phyloP scores from a whole-genome alignment of 495 filamentous ascomycete species.

The Podospora australis region DNA sequence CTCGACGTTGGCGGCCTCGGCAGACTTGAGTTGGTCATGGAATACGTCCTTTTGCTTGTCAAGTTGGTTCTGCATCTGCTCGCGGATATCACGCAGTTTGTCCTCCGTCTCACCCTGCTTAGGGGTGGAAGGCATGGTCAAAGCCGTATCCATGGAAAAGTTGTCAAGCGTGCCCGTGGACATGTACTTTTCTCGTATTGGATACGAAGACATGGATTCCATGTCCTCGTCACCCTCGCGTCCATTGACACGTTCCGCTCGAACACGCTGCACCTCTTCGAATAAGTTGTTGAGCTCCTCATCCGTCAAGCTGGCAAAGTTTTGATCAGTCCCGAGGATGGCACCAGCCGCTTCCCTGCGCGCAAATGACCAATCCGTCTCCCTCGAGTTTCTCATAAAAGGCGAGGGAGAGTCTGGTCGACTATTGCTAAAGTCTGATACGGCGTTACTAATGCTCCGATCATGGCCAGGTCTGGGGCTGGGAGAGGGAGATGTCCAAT shows the following conservation, averaged over 20 bases:
- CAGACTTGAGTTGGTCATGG: slow-evolving; percentile 69
- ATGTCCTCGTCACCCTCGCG: slow-evolving; percentile 79
- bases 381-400: slow-evolving; percentile 56
- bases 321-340: slow-evolving; percentile 86
- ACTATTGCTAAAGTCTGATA: slow-evolving; percentile 59
- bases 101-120: slow-evolving; percentile 69
- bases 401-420: slow-evolving; percentile 77
- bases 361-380: slow-evolving; percentile 95
- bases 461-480: slow-evolving; percentile 69
- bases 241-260: slow-evolving; percentile 70
- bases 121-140: slow-evolving; percentile 91
- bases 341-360: slow-evolving; percentile 86
- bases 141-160: slow-evolving; percentile 87
- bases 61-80: slow-evolving; percentile 82
- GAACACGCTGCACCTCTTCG: slow-evolving; percentile 85
- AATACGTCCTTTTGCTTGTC: slow-evolving; percentile 84
- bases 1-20: slow-evolving; percentile 71
- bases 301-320: slow-evolving; percentile 79
- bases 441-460: slow-evolving; percentile 65
- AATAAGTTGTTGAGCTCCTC: slow-evolving; percentile 93
- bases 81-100: slow-evolving; percentile 63
- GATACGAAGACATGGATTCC: slow-evolving; percentile 83
- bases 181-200: slow-evolving; percentile 90
- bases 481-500: slow-evolving; percentile 41
- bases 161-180: slow-evolving; percentile 94